phyloP scores from a whole-genome alignment of 1,284 basidiomycete genomes.

The Rhodotorula glutinis region DNA sequence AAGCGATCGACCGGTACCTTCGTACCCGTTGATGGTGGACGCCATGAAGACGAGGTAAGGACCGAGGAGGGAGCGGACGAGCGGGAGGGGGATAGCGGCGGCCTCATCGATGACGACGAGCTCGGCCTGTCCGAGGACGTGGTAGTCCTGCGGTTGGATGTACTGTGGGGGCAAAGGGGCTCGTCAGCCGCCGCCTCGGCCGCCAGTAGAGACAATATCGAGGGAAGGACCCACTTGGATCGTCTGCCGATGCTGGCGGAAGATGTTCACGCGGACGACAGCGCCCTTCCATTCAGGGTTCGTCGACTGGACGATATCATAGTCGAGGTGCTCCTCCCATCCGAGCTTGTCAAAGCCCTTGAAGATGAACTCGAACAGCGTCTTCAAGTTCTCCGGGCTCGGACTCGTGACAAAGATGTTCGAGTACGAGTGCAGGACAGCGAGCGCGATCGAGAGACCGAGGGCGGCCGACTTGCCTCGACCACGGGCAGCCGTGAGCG shows the following conservation, averaged over 20 bases:
- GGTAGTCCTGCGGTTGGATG: constrained; percentile 95
- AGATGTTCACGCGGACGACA: constrained; percentile 93
- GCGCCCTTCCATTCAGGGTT: constrained; percentile 94
- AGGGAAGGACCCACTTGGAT: constrained; percentile 64
- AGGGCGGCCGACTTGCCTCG: constrained; percentile 96
- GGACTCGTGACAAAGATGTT: constrained; percentile 99
- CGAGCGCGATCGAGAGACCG: constrained; percentile 88
- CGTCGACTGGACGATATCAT: constrained; percentile 90
- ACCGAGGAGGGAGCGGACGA: constrained; percentile 91
- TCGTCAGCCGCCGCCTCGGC: no score
- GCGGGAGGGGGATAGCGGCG: constrained; percentile 92
- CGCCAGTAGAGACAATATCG: no score
- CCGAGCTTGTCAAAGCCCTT: constrained; percentile 92
- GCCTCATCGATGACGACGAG: constrained; percentile 98
- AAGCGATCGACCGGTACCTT: constrained; percentile 95
- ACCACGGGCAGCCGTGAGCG: constrained; percentile 89
- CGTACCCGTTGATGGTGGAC: constrained; percentile 98
- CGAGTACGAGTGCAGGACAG: constrained; percentile 89
- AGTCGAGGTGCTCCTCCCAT: constrained; percentile 97
- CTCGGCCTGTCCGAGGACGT: constrained; percentile 96
- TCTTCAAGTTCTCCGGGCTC: constrained; percentile 95
- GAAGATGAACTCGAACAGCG: constrained; percentile 97
- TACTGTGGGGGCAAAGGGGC: constrained; percentile 60
- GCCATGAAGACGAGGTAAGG: constrained; percentile 98
- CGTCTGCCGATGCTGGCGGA: constrained; percentile 87